Percentiles rank a stretch among this genome's conserved stretches.
phyloP scores from a whole-genome alignment of 1,139 yeast species.

The Kluyveromyces sp. region DNA sequence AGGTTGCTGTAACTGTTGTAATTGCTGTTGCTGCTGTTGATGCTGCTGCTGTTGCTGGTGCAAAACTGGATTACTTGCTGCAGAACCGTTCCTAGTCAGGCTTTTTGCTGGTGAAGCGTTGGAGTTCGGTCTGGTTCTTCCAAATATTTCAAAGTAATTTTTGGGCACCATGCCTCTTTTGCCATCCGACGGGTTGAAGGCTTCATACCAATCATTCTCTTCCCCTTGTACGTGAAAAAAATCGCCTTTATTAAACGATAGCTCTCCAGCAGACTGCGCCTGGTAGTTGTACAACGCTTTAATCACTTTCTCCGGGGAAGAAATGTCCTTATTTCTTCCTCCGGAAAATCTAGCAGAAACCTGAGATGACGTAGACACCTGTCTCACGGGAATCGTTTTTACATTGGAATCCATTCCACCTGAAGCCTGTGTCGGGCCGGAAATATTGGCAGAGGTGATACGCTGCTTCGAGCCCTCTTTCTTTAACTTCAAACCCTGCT shows the following conservation, averaged over 20 bases:
- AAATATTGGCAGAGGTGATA: slow-evolving; percentile 30
- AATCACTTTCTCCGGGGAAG: slow-evolving; percentile 68
- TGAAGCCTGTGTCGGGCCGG: slow-evolving; percentile 25
- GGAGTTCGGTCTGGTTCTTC: slow-evolving; percentile 32
- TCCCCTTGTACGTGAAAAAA: slow-evolving; percentile 74
- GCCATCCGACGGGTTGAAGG: slow-evolving; percentile 76
- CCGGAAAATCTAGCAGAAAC: slow-evolving; percentile 11
- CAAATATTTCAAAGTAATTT: slow-evolving; percentile 72
- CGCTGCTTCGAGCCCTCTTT: slow-evolving; percentile 18
- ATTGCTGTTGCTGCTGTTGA: slow-evolving; percentile 2
- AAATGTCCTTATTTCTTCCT: slow-evolving; percentile 13
- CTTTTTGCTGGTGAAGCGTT: slow-evolving; percentile 16
- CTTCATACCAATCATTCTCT: slow-evolving; percentile 75
- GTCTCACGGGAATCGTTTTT: slow-evolving; percentile 20
- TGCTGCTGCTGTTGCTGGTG: slow-evolving; percentile 6
- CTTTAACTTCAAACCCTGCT: slow-evolving; percentile 23
- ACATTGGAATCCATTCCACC: slow-evolving; percentile 17
- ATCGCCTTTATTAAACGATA: slow-evolving; percentile 73
- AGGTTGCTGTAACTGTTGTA: slow-evolving; percentile 14
- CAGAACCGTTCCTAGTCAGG: slow-evolving; percentile 12
- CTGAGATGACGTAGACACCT: slow-evolving; percentile 16
- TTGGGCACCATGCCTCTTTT: slow-evolving; percentile 83
- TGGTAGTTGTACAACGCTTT: slow-evolving; percentile 72
- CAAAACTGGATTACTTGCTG: slow-evolving; percentile 13
- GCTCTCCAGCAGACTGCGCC: slow-evolving; percentile 79